Evolutionary conservation across 768 basidiomycete species (phyloP).

Genomic region (Lactarius indigo): DNA sequence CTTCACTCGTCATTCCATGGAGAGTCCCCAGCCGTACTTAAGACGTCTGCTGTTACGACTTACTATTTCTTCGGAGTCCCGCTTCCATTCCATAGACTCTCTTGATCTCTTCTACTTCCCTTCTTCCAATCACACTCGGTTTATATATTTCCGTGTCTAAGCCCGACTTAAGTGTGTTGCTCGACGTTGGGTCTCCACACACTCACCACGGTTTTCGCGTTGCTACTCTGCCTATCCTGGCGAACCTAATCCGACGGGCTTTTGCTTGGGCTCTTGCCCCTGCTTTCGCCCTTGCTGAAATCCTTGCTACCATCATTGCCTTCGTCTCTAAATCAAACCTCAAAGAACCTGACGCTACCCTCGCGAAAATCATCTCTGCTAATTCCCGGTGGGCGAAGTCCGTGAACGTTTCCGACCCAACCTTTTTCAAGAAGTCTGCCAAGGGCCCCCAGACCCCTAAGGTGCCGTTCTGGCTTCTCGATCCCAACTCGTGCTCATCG

Average conservation of each 20-base stretch:
- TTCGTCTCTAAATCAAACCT: neutral
- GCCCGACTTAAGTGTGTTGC: no score
- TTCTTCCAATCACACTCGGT: no score
- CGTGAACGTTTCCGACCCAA: slow-evolving; percentile 51
- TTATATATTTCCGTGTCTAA: no score
- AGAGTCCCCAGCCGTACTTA: no score
- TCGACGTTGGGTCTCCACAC: no score
- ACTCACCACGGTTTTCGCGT: neutral
- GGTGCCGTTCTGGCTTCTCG: slow-evolving; percentile 34
- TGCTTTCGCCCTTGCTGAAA: neutral
- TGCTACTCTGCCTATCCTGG: neutral
- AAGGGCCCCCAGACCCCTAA: slow-evolving; percentile 62
- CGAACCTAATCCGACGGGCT: neutral
- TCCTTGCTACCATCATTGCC: neutral
- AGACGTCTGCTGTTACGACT: no score
- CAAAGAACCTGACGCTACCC: slow-evolving; percentile 12
- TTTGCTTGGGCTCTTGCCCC: neutral
- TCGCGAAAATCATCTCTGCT: slow-evolving; percentile 38
- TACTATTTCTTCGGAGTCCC: no score
- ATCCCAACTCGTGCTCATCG: neutral
- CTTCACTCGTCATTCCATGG: no score
- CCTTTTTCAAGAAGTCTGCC: slow-evolving; percentile 58
- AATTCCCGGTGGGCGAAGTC: slow-evolving; percentile 72
- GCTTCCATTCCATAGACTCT: no score
- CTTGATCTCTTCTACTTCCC: no score